Base-by-base conservation (phyloP, 2,329 filamentous ascomycete species). In the Ascochyta rabiei region DNA sequence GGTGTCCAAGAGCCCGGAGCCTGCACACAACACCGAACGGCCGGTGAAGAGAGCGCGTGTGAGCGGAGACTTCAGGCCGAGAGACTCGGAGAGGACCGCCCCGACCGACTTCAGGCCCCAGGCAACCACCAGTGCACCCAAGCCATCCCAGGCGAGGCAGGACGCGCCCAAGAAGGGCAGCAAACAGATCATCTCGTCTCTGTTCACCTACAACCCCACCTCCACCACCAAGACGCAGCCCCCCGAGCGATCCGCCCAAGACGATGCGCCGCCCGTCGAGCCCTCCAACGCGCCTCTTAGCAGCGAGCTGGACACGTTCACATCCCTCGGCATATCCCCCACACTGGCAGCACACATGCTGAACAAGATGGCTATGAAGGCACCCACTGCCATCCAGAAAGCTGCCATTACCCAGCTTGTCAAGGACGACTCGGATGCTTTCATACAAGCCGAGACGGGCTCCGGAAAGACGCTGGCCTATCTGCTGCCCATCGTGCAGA, bases 391-490 rank as follows among this genome's bases (percentile, higher is more conserved):
- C 0, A 97, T 99, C 71, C 95, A 99, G 77, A 93, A 93, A 66
- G 91, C 90, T 58, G 89, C 93, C 0, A 88, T 99, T 34, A 83
- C 89, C 37, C 88, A 95, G 65, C 78, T 99, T 57, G 77, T 96
- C 39, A 87, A 87, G 37, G 88, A 89, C 48, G 89, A 96, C 65
- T 87, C 85, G 40, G 95, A 99, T 79, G 93, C 93, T 2, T 99
- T 99, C 68, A 89, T 99, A 30, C 95, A 98, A 74, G 96, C 95
- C 2, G 89, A 99, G 77, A 99, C 95, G 0, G 95, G 95, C 64
- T 99, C 95, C 0, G 95, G 95, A 77, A 99, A 99, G 79, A 99
- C 95, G 0, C 79, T 99, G 56, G 91, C 95, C n/a, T 99, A 99
- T 73, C 82, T 99, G 4, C 79, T 99, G 6, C 95, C 95, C 1